Evolutionary conservation across 192 early-diverging fungal species (phyloP).

Genomic region (Obelidium mucronatum): DNA sequence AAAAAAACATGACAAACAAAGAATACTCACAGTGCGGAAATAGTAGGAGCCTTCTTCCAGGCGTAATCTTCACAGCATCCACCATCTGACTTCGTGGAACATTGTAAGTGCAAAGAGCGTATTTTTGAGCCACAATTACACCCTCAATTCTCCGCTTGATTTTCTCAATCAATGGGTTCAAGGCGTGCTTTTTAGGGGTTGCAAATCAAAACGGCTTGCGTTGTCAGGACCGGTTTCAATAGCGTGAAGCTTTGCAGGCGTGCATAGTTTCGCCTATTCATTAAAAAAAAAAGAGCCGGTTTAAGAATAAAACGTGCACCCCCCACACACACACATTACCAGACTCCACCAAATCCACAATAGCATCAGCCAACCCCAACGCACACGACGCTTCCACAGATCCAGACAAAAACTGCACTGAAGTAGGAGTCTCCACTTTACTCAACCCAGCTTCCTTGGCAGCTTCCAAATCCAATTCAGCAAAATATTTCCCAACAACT

Average conservation of each 20-base stretch:
- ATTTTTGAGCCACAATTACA: constrained; percentile 86
- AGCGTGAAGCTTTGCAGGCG: constrained; percentile 92
- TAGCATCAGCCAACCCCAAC: constrained; percentile 94
- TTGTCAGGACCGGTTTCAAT: constrained; percentile 80
- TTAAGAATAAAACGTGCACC: constrained; percentile 23
- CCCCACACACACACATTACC: constrained; percentile 13
- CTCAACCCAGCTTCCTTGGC: constrained; percentile 26
- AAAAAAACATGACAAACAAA: neutral
- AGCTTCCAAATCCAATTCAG: constrained; percentile 71
- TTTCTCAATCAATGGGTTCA: constrained; percentile 81
- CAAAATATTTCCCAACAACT: constrained; percentile 74
- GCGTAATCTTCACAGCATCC: constrained; percentile 77
- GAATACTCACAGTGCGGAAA: constrained; percentile 71
- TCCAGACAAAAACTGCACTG: constrained; percentile 88
- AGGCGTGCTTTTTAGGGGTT: constrained; percentile 70
- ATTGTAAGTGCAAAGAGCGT: constrained; percentile 93
- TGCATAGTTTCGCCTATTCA: constrained; percentile 98
- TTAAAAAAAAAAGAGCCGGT: neutral
- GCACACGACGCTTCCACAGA: constrained; percentile 97
- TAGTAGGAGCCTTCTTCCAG: constrained; percentile 92
- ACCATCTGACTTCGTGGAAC: constrained; percentile 71
- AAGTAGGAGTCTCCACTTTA: constrained; percentile 59
- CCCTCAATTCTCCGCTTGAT: constrained; percentile 89
- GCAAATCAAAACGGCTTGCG: constrained; percentile 91
- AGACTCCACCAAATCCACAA: constrained; percentile 68